Percentiles rank a stretch among this genome's conserved stretches.
phyloP scores from a whole-genome alignment of 164 flowering plant species.

The Vitis riparia region DNA sequence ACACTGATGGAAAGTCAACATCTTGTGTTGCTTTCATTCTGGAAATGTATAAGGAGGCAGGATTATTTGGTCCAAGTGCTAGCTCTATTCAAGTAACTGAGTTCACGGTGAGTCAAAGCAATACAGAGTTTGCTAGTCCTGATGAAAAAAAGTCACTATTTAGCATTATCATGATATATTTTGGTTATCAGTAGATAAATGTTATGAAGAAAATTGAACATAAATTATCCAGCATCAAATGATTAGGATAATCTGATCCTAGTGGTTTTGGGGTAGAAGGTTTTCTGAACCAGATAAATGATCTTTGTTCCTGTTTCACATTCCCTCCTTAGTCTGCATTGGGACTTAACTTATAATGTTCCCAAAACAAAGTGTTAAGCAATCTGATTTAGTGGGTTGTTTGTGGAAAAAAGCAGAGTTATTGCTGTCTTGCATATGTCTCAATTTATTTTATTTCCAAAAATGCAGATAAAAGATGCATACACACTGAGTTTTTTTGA shows the following conservation, averaged over 20 bases:
- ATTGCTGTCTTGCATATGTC: not conserved
- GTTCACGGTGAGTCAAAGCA: constrained; percentile 69
- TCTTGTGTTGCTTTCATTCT: constrained; percentile 93
- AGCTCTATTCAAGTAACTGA: constrained; percentile 86
- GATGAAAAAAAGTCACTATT: not conserved
- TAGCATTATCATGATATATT: too few relatives aligned
- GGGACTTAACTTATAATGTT: too few relatives aligned
- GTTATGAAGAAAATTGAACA: too few relatives aligned
- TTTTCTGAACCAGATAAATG: not conserved
- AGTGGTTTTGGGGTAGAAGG: too few relatives aligned
- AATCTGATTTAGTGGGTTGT: too few relatives aligned
- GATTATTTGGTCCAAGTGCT: constrained; percentile 70
- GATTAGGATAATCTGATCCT: too few relatives aligned
- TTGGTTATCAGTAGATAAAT: too few relatives aligned
- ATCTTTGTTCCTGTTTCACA: not conserved
- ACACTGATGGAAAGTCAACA: constrained; percentile 84
- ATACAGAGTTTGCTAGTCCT: not conserved
- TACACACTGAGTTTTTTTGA: constrained; percentile 84
- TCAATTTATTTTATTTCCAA: not conserved
- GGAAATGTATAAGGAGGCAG: constrained; percentile 91
- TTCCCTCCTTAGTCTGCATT: too few relatives aligned
- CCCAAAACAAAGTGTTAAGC: too few relatives aligned
- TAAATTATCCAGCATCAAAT: too few relatives aligned
- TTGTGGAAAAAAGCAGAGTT: too few relatives aligned
- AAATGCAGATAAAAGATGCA: constrained; percentile 93